Conservation (phyloP, 2,329 filamentous ascomycete genomes). For the Epichloe sp. region DNA sequence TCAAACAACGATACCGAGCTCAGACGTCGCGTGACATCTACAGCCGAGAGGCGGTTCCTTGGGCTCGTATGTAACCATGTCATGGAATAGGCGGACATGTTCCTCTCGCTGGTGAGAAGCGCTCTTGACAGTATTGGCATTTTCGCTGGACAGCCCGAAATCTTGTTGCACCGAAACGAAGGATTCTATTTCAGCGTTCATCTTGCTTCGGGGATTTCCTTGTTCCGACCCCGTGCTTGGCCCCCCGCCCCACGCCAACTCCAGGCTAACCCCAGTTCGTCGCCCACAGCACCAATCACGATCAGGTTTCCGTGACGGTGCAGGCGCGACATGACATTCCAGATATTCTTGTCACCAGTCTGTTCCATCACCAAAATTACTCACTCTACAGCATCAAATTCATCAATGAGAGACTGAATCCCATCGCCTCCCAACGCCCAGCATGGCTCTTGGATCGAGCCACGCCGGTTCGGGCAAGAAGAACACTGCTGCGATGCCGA, state of each 20-base stretch:
- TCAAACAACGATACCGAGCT: no score
- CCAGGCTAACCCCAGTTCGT: neutral
- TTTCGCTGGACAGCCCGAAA: no score
- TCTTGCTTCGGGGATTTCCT: neutral
- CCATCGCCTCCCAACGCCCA: constrained; percentile 2
- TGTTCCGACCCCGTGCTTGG: neutral
- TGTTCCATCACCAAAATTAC: constrained; percentile 1
- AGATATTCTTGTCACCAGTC: neutral
- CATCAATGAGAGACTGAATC: constrained; percentile 2
- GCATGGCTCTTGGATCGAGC: constrained; percentile 45
- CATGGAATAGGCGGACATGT: no score
- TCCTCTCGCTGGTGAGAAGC: no score
- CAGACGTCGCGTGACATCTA: no score
- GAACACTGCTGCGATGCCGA: constrained; percentile 43
- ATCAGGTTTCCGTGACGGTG: neutral
- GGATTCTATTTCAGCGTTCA: no score
- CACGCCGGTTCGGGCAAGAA: constrained; percentile 57
- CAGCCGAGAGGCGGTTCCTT: no score
- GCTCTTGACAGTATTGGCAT: no score
- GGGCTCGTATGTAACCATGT: no score
- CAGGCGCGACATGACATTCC: constrained; percentile 1
- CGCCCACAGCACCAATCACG: neutral
- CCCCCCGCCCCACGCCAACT: neutral
- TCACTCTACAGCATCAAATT: constrained; percentile 3
- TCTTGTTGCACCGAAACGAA: no score